Evolutionary conservation across 2,329 filamentous ascomycete genomes (phyloP), one percentile per base, ranked within the genome.

Genomic region (Cadophora sp.): DNA sequence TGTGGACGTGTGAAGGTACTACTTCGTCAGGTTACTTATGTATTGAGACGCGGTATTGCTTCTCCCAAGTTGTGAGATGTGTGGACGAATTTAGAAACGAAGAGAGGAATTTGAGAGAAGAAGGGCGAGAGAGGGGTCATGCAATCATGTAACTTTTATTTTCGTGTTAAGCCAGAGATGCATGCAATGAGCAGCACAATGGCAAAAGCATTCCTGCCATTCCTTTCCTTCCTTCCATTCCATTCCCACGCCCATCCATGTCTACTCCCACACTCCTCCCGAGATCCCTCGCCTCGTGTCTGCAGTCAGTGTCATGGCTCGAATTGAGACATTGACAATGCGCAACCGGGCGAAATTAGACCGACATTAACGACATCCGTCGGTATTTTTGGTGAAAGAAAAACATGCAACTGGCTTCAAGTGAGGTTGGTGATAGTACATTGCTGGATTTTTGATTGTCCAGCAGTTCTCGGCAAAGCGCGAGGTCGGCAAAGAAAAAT

Each of bases 81-180:
- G 37, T 16, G 14, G 6, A 14, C 12, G 8, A 40, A 14, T 40
- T 40, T 12, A 40, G 19, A 3, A 8, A 14, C 5, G 26, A 37
- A 8, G 29, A 59, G 16, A 19, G 16, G 43, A 34, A 9, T 11
- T 27, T 31, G 4, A 53, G 7, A 37, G 34, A 43, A 29, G 1
- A 53, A 26, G 46, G n/a, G 19, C 4, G 11, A 24, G 37, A 37
- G 22, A 19, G 31, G 48, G 27, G 48, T 56, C 34, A 55, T 64
- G 37, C 62, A 56, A 64, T 64, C 48, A 48, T 53, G 62, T 65
- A 65, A 59, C 63, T 65, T 65, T 65, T 65, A 65, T 65, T 65
- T 65, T 59, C 27, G 63, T 65, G 53, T 58, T 50, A 22, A 50
- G 63, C 55, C 37, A 34, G 60, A 53, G 40, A 26, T 48, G 63